These are phyloP conservation scores for Podaxis pistillaris DNA, from an alignment of 768 basidiomycete species.

Conservation along the genomic window DNA sequence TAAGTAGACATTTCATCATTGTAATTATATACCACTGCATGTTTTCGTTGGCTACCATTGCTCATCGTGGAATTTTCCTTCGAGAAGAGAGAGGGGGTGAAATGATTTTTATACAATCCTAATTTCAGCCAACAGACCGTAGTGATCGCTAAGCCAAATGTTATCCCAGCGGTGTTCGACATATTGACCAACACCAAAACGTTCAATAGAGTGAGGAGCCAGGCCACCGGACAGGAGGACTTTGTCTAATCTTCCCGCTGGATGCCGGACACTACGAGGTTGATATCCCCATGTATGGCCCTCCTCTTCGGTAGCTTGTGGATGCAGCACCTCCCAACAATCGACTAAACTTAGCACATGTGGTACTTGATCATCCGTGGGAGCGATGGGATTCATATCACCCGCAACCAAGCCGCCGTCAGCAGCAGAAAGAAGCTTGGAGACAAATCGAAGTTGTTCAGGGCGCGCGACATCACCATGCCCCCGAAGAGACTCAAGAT, in stretches of 20 bases:
- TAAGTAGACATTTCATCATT: conserved; percentile 4
- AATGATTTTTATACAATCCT: not conserved
- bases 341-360: not conserved
- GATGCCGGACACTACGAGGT: not conserved
- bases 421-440: not conserved
- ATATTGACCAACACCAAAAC: conserved; percentile 1
- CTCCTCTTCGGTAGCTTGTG: not conserved
- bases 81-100: not conserved
- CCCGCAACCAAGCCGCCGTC: conserved; percentile 12
- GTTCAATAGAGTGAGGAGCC: conserved; percentile 4
- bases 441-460: not conserved
- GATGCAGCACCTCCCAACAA: conserved; percentile 7
- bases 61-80: not conserved
- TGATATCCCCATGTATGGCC: conserved; percentile 13
- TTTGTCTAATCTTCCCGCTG: conserved; percentile 8
- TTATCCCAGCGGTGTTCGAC: not conserved
- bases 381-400: conserved; percentile 12
- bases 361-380: conserved; percentile 1
- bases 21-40: conserved; percentile 8
- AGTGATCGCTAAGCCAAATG: conserved; percentile 11
- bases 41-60: not conserved
- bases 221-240: conserved; percentile 8
- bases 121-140: conserved; percentile 5
- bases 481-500: conserved; percentile 10
- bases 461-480: conserved; percentile 8